Percentiles rank a stretch among this genome's conserved stretches.
Evolutionary conservation across 225 moss, liverwort and hornwort species (phyloP).

Genomic region (Polytrichum formosum): DNA sequence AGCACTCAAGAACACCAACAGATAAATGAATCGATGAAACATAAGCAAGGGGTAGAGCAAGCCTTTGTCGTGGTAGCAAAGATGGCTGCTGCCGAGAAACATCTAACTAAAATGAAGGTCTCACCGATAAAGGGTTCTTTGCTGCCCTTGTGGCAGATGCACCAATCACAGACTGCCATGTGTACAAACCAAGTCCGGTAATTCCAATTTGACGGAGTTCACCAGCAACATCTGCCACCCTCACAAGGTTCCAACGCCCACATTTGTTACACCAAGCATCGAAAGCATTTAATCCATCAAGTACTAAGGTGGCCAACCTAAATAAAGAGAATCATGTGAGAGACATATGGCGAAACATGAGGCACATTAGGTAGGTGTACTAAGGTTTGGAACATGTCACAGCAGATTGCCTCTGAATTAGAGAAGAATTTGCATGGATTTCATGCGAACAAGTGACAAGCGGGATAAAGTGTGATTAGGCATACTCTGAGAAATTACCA

Average conservation of each 20-base stretch:
- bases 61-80: too few relatives aligned
- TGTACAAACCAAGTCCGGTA: constrained; percentile 45
- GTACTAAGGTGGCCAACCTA: not conserved
- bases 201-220: constrained; percentile 49
- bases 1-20: too few relatives aligned
- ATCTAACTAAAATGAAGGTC: not conserved
- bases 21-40: too few relatives aligned
- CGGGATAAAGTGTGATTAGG: too few relatives aligned
- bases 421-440: too few relatives aligned
- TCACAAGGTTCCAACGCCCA: not conserved
- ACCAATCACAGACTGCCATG: constrained; percentile 50
- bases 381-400: too few relatives aligned
- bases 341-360: too few relatives aligned
- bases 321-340: not conserved
- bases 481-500: constrained; percentile 22
- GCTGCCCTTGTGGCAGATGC: constrained; percentile 43
- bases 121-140: constrained; percentile 42
- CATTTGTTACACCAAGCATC: not conserved
- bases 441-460: too few relatives aligned
- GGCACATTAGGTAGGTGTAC: not conserved
- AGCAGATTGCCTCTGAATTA: too few relatives aligned
- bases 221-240: constrained; percentile 44
- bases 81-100: too few relatives aligned
- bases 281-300: not conserved
- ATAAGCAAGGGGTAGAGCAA: too few relatives aligned